Percentiles rank a stretch among this genome's conserved stretches.
These are phyloP conservation scores for Lentinula detonsa DNA, from an alignment of 768 basidiomycete species.

Conservation along the genomic window DNA sequence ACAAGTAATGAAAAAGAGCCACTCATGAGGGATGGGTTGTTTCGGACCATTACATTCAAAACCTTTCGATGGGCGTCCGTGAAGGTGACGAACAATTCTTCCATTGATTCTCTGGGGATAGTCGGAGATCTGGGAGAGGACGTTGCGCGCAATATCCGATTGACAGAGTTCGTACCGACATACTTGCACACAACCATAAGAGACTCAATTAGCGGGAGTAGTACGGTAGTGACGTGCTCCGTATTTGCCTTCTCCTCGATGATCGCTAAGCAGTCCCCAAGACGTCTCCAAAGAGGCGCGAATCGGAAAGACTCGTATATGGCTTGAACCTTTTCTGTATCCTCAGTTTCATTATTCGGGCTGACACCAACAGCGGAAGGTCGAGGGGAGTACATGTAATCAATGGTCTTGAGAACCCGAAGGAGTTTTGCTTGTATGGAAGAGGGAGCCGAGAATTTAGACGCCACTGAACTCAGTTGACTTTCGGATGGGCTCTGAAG, in stretches of 20 bases:
- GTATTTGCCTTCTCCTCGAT: conserved; percentile 77
- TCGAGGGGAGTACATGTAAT: conserved; percentile 85
- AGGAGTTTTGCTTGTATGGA: conserved; percentile 96
- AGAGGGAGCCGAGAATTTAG: conserved; percentile 90
- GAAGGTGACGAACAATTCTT: conserved; percentile 88
- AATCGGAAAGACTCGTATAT: conserved; percentile 94
- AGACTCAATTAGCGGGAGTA: conserved; percentile 92
- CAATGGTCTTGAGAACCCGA: conserved; percentile 93
- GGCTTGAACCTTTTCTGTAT: conserved; percentile 74
- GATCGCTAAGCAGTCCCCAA: conserved; percentile 83
- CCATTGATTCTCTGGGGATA: conserved; percentile 71
- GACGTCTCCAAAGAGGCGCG: conserved; percentile 78
- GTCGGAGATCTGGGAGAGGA: conserved; percentile 66
- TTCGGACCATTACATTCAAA: conserved; percentile 95
- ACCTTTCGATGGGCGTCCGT: conserved; percentile 92
- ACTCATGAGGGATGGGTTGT: conserved; percentile 96
- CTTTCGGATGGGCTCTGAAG: conserved; percentile 53
- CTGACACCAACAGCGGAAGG: conserved; percentile 29
- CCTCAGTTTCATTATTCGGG: conserved; percentile 32
- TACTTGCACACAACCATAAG: conserved; percentile 99
- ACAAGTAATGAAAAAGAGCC: conserved; percentile 96
- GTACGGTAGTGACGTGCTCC: conserved; percentile 86
- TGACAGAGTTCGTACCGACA: conserved; percentile 59
- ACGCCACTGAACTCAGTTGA: conserved; percentile 63
- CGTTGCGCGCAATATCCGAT: conserved; percentile 54